A percentile compares a stretch with the other conserved stretches of the same genome.
Conservation (phyloP, 2,329 filamentous ascomycete species). For the Neonectria hederae region DNA sequence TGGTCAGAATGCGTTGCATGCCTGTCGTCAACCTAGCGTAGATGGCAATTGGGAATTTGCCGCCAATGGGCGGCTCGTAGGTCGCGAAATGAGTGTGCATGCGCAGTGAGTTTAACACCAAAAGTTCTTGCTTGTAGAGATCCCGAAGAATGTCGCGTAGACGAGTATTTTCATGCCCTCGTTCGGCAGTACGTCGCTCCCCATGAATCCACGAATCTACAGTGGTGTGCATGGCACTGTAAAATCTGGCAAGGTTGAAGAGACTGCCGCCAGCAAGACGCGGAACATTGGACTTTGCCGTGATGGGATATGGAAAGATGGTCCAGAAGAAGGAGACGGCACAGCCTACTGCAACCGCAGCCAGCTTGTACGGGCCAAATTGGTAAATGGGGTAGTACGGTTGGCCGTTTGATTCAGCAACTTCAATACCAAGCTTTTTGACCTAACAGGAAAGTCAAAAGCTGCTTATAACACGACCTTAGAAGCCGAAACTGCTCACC, state of each 20-base stretch:
- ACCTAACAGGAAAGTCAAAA: constrained; percentile 1
- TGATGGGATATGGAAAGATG: constrained; percentile 27
- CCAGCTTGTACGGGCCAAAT: constrained; percentile 25
- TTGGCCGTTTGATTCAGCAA: constrained; percentile 16
- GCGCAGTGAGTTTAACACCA: constrained; percentile 12
- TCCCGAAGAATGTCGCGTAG: neutral
- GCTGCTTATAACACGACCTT: neutral
- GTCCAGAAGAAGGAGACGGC: constrained; percentile 26
- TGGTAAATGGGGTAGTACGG: constrained; percentile 25
- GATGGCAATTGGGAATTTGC: constrained; percentile 18
- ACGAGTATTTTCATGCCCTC: neutral
- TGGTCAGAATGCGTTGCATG: constrained; percentile 22
- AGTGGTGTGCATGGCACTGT: constrained; percentile 20
- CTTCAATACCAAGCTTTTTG: constrained; percentile 14
- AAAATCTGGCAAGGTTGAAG: constrained; percentile 23
- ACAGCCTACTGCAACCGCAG: constrained; percentile 20
- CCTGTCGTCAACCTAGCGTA: constrained; percentile 14
- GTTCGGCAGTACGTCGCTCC: neutral
- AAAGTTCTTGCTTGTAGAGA: constrained; percentile 14
- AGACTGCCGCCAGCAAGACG: constrained; percentile 15
- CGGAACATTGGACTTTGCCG: constrained; percentile 24
- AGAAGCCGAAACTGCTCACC: constrained; percentile 2
- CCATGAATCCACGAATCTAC: constrained; percentile 15
- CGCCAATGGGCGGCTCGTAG: constrained; percentile 23
- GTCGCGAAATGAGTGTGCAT: constrained; percentile 18